These are phyloP conservation scores for Fusarium penzigii DNA, from an alignment of 2,329 filamentous ascomycete species.

Conservation along the genomic window DNA sequence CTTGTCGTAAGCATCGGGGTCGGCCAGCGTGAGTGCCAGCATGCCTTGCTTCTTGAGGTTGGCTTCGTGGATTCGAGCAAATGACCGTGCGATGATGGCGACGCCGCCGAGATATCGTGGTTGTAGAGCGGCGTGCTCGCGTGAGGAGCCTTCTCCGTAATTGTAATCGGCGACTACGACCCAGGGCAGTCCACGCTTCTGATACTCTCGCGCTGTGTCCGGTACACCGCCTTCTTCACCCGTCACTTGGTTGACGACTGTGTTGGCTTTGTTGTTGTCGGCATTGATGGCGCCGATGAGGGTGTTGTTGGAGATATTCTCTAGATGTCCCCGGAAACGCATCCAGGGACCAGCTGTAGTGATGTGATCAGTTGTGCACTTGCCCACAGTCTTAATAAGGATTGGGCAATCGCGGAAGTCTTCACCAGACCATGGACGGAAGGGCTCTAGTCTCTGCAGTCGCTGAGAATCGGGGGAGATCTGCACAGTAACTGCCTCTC, in stretches of 20 bases:
- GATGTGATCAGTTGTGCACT: conserved; percentile 43
- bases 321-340: conserved; percentile 40
- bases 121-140: conserved; percentile 86
- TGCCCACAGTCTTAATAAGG: conserved; percentile 37
- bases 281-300: conserved; percentile 36
- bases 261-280: background rate
- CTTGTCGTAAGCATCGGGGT: conserved; percentile 76
- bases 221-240: too few species aligned
- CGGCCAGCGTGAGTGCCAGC: conserved; percentile 62
- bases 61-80: conserved; percentile 90
- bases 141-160: conserved; percentile 83
- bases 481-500: too few species aligned
- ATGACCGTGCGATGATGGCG: conserved; percentile 77
- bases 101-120: conserved; percentile 81
- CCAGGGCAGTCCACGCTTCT: conserved; percentile 25
- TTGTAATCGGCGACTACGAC: conserved; percentile 44
- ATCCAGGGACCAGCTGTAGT: conserved; percentile 41
- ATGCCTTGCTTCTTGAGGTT: conserved; percentile 82
- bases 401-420: conserved; percentile 27
- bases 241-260: too few species aligned
- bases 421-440: conserved; percentile 28
- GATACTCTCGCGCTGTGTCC: conserved; percentile 28
- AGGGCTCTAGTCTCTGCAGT: conserved; percentile 31
- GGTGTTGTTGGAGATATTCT: conserved; percentile 40
- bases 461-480: too few species aligned